phyloP scores from a whole-genome alignment of 2,329 filamentous ascomycete genomes.

The Hypoxylon sp. region DNA sequence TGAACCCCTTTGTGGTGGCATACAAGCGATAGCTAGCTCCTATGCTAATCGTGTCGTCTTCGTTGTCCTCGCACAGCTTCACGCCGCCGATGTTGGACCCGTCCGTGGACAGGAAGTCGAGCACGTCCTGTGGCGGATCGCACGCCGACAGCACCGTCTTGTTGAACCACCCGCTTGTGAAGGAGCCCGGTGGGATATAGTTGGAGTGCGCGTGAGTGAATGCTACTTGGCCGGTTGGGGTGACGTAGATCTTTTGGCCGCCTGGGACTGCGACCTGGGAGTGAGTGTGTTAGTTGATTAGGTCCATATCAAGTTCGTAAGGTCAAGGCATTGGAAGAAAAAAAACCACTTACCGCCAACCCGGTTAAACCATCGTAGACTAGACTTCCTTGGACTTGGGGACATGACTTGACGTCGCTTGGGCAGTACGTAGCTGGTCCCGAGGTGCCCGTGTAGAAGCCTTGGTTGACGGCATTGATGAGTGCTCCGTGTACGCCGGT shows the following conservation, averaged over 20 bases:
- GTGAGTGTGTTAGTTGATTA: slow-evolving; percentile 1
- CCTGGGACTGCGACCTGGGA: slow-evolving; percentile 66
- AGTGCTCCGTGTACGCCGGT: slow-evolving; percentile 35
- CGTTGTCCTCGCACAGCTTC: slow-evolving; percentile 40
- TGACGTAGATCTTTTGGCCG: slow-evolving; percentile 69
- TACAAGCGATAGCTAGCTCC: slow-evolving; percentile 43
- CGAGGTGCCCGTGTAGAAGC: slow-evolving; percentile 40
- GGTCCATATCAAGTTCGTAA: too few species aligned
- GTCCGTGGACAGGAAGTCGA: slow-evolving; percentile 45
- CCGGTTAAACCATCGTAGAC: slow-evolving; percentile 37
- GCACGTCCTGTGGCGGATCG: slow-evolving; percentile 33
- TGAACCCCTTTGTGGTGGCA: slow-evolving; percentile 42
- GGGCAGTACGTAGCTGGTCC: slow-evolving; percentile 43
- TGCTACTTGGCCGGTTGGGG: slow-evolving; percentile 60
- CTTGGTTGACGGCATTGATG: slow-evolving; percentile 37
- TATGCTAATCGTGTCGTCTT: slow-evolving; percentile 32
- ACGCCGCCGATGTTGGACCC: slow-evolving; percentile 42
- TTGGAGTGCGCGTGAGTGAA: slow-evolving; percentile 66
- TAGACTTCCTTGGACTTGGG: slow-evolving; percentile 39
- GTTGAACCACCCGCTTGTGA: slow-evolving; percentile 57
- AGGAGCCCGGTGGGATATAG: slow-evolving; percentile 59
- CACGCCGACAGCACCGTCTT: slow-evolving; percentile 42
- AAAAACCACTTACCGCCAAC: slow-evolving; percentile 41
- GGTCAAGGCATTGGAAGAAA: too few species aligned
- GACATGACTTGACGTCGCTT: slow-evolving; percentile 27